Base-by-base conservation (phyloP, 1,139 yeast genomes). In the Zhuliangozyma parablackwelliae region DNA sequence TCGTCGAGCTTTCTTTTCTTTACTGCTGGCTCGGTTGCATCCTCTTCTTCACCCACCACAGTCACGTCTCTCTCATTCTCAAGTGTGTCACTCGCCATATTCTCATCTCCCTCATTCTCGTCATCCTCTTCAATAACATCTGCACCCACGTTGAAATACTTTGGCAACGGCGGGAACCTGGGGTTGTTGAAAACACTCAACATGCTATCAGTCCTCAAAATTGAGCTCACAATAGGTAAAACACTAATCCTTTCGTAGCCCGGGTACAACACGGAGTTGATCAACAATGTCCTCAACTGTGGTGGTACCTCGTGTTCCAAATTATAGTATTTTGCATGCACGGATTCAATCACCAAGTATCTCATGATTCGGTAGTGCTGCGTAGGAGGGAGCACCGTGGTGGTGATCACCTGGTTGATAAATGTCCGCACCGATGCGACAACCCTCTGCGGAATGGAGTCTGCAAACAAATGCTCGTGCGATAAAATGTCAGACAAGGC, bases 401-500 rank as follows among this genome's bases (percentile, higher is more conserved):
- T 72, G n/a, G 63, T 56, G 12, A 86, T 57, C 5, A 82, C 59
- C 1, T 64, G 51, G 23, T 60, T 60, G 41, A 83, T 68, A 49
- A 86, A 83, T 1, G 47, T 40, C 41, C 78, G 65, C 3, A 82
- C 68, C 0, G 58, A 49, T 5, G 47, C 41, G 11, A 68, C 47
- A 9, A 80, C 72, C 1, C 43, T 28, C 0, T 42, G 32, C 2
- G 80, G 63, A 6, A 79, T 69, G 3, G 65, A 55, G 9, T 61
- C 54, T 11, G 59, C 53, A 48, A 86, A 85, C 34, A 78, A 62
- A 34, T 75, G 78, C 26, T 83, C 73, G 53, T 84, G 86, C 1
- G 92, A 79, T 33, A 84, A 67, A 30, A 83, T 61, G 61, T 87
- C 96, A 4, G 94, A 76, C 46, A 83, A 59, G 4, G 82, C 75